Conservation (phyloP, 1,284 basidiomycete species). For the Coniferiporia sulphurascens region DNA sequence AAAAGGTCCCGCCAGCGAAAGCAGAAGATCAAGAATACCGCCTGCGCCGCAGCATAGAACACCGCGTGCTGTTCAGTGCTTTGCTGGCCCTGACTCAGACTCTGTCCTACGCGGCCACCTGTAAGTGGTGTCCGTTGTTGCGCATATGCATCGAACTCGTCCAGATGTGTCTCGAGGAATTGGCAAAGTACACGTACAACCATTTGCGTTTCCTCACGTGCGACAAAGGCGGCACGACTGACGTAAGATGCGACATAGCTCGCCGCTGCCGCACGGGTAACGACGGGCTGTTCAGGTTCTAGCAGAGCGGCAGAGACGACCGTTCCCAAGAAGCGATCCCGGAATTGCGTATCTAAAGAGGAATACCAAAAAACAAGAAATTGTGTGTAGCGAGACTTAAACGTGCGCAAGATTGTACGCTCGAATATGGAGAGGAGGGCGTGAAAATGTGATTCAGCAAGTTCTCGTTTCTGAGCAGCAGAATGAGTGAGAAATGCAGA, state of each 20-base stretch:
- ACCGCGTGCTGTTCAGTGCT: constrained; percentile 58
- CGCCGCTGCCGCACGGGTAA: constrained; percentile 84
- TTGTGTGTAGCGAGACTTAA: constrained; percentile 96
- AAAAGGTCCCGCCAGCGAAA: constrained; percentile 93
- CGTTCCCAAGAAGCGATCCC: constrained; percentile 91
- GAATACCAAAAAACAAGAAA: constrained; percentile 96
- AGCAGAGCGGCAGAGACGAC: constrained; percentile 87
- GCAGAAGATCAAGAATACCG: constrained; percentile 96
- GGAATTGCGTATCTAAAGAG: constrained; percentile 84
- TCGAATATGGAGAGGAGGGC: constrained; percentile 91
- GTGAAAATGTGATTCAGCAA: constrained; percentile 54
- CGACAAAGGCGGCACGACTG: constrained; percentile 85
- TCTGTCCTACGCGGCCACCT: constrained; percentile 10
- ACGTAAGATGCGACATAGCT: constrained; percentile 93
- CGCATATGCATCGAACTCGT: constrained; percentile 57
- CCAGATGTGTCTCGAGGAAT: constrained; percentile 74
- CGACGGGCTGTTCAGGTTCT: constrained; percentile 51
- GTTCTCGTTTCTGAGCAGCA: constrained; percentile 24
- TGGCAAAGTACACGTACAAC: constrained; percentile 83
- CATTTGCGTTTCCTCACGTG: constrained; percentile 67
- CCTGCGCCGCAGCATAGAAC: constrained; percentile 93
- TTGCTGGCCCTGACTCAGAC: constrained; percentile 21
- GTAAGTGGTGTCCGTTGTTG: constrained; percentile 30
- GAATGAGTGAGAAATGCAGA: constrained; percentile 32
- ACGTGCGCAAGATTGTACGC: constrained; percentile 88